These are phyloP conservation scores for Limnanthes douglasii DNA, from an alignment of 345 rosid species.

Conservation along the genomic window DNA sequence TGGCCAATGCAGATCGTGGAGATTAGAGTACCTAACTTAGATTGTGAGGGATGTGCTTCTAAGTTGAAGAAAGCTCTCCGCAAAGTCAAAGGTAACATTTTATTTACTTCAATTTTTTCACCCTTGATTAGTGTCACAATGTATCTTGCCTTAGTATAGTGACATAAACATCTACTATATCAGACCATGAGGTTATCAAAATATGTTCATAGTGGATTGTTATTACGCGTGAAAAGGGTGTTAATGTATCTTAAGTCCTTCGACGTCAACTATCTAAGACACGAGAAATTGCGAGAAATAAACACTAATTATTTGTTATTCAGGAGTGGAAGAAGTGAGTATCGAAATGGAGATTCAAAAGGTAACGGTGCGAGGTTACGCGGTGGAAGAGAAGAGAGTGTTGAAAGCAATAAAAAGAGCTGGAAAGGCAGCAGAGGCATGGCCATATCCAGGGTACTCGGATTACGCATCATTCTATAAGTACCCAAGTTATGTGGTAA, in stretches of 20 bases:
- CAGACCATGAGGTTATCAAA: too few relatives aligned
- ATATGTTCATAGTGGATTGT: too few relatives aligned
- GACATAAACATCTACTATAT: too few relatives aligned
- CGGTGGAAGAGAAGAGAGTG: conserved; percentile 55
- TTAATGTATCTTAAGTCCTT: too few relatives aligned
- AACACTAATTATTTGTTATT: too few relatives aligned
- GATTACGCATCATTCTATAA: conserved; percentile 73
- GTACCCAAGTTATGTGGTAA: conserved; percentile 55
- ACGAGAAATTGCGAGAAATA: too few relatives aligned
- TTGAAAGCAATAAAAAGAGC: conserved; percentile 49
- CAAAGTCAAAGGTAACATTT: conserved; percentile 68
- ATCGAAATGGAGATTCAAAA: conserved; percentile 78
- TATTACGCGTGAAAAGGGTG: too few relatives aligned
- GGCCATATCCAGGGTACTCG: conserved; percentile 76
- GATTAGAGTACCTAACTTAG: conserved; percentile 83
- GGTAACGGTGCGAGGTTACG: conserved; percentile 45
- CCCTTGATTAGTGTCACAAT: too few relatives aligned
- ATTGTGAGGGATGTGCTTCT: conserved; percentile 86
- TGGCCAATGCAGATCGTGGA: conserved; percentile 40
- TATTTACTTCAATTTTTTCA: not conserved
- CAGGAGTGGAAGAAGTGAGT: conserved; percentile 84
- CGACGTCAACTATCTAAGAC: too few relatives aligned
- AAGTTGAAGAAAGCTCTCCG: conserved; percentile 70
- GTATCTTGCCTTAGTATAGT: too few relatives aligned
- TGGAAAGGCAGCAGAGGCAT: conserved; percentile 82